These are phyloP conservation scores for Aspergillus ibericus DNA, from an alignment of 2,329 filamentous ascomycete genomes.

Conservation along the genomic window DNA sequence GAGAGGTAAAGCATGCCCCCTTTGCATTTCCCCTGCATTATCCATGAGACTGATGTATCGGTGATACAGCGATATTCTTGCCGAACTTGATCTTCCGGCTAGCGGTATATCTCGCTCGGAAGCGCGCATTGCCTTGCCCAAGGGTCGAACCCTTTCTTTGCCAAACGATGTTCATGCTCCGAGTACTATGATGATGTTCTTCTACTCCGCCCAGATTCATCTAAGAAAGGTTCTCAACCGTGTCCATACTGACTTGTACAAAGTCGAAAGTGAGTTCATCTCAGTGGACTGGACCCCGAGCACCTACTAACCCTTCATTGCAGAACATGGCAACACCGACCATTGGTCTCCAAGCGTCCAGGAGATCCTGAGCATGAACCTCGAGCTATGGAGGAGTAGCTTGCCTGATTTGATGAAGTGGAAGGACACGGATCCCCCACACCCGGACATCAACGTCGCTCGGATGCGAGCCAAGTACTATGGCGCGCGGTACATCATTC, in stretches of 20 bases:
- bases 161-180: slow-evolving; percentile 34
- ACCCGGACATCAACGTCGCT: slow-evolving; percentile 74
- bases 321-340: slow-evolving; percentile 31
- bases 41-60: neutral
- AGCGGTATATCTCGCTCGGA: slow-evolving; percentile 62
- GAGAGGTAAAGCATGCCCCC: slow-evolving; percentile 65
- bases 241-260: slow-evolving; percentile 58
- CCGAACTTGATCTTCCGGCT: slow-evolving; percentile 70
- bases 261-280: slow-evolving; percentile 33
- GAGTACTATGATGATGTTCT: slow-evolving; percentile 52
- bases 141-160: slow-evolving; percentile 35
- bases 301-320: neutral
- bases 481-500: slow-evolving; percentile 85
- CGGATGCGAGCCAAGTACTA: slow-evolving; percentile 92
- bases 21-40: neutral
- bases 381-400: slow-evolving; percentile 56
- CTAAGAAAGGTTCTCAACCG: slow-evolving; percentile 58
- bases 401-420: slow-evolving; percentile 59
- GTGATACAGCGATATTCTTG: slow-evolving; percentile 73
- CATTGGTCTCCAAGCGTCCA: slow-evolving; percentile 42
- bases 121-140: slow-evolving; percentile 43
- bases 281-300: neutral
- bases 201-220: slow-evolving; percentile 63
- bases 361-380: slow-evolving; percentile 46
- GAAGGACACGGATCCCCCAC: slow-evolving; percentile 67